These are phyloP conservation scores for Paramecium biaurelia DNA, from an alignment of 73 alveolate species.

Conservation along the genomic window DNA sequence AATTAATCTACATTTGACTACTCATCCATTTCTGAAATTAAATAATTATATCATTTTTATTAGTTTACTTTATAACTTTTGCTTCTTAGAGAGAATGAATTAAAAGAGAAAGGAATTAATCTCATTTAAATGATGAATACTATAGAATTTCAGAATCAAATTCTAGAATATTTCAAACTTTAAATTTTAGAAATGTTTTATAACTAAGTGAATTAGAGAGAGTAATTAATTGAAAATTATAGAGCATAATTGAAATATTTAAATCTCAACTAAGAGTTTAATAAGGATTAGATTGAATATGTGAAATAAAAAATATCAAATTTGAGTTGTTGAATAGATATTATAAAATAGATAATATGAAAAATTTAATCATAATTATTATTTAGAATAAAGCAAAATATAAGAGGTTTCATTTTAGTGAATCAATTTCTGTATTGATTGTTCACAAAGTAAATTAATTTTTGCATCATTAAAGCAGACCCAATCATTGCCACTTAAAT, in stretches of 20 bases:
- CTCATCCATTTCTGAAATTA: not conserved
- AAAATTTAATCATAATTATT: not conserved
- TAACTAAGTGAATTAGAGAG: not conserved
- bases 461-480: constrained; percentile 25
- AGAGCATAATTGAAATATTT: not conserved
- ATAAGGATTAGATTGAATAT: not conserved
- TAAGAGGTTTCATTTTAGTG: constrained; percentile 9
- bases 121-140: not conserved
- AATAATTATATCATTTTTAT: not conserved
- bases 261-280: not conserved
- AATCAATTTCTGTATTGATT: not conserved
- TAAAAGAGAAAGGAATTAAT: not conserved
- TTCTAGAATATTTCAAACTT: not conserved
- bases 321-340: not conserved
- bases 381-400: not conserved
- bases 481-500: constrained; percentile 1
- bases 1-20: not conserved
- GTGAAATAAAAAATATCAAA: not conserved
- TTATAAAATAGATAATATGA: not conserved
- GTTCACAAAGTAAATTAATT: not conserved
- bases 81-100: not conserved
- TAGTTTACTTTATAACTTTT: not conserved
- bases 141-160: not conserved
- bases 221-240: not conserved
- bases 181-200: not conserved